These are phyloP conservation scores for Jasminum sambac DNA, from an alignment of 257 asterid genomes.

Conservation along the genomic window DNA sequence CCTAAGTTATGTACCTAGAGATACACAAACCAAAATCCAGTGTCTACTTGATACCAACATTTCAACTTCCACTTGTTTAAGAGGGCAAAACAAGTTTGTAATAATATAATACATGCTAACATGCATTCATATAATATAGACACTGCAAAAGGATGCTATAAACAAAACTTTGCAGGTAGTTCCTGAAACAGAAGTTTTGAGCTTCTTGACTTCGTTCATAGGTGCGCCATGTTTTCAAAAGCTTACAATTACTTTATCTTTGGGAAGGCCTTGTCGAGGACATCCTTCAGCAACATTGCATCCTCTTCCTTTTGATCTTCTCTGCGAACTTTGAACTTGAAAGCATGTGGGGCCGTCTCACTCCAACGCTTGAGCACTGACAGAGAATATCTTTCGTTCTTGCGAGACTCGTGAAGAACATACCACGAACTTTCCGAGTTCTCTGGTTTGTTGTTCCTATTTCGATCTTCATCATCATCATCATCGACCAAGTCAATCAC, in stretches of 20 bases:
- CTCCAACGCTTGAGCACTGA: conserved; percentile 38
- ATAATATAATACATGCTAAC: neutral
- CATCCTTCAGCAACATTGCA: conserved; percentile 40
- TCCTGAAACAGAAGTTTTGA: neutral
- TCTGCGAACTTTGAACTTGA: conserved; percentile 44
- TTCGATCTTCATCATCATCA: conserved; percentile 30
- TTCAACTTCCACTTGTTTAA: neutral
- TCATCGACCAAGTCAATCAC: conserved; percentile 26
- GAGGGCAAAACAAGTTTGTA: neutral
- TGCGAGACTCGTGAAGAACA: conserved; percentile 31
- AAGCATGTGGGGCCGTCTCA: conserved; percentile 11
- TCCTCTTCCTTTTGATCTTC: conserved; percentile 36
- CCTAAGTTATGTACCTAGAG: neutral
- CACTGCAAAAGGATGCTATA: neutral
- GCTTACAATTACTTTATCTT: conserved; percentile 1
- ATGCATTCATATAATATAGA: neutral
- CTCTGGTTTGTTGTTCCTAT: conserved; percentile 13
- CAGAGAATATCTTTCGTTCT: conserved; percentile 23
- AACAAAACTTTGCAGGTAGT: neutral
- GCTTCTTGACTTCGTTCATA: neutral
- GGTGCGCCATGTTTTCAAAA: neutral
- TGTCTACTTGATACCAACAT: neutral
- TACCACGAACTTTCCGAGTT: conserved; percentile 30
- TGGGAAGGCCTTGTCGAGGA: conserved; percentile 28
- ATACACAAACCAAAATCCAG: neutral